Conservation (phyloP, 208 protist species). For the Trypanosoma avium region DNA sequence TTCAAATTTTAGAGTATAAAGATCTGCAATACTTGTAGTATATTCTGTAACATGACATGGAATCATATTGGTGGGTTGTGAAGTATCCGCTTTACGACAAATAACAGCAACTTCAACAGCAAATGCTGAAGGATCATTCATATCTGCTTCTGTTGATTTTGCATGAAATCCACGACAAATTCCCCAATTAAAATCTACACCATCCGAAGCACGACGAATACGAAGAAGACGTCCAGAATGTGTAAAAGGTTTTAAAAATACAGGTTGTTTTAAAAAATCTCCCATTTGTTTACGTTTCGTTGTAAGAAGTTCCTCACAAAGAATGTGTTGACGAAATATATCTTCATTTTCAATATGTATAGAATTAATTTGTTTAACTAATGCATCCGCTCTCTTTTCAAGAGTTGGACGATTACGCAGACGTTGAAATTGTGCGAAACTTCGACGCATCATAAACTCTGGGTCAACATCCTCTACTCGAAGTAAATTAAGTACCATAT, state of each 20-base stretch:
- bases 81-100: slow-evolving; percentile 65
- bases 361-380: slow-evolving; percentile 57
- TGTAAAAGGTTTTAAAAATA: slow-evolving; percentile 93
- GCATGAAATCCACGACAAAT: slow-evolving; percentile 76
- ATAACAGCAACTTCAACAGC: slow-evolving; percentile 79
- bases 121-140: slow-evolving; percentile 66
- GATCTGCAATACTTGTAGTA: slow-evolving; percentile 75
- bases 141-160: slow-evolving; percentile 47
- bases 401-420: slow-evolving; percentile 86
- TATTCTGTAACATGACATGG: slow-evolving; percentile 84
- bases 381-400: slow-evolving; percentile 57
- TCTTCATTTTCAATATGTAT: slow-evolving; percentile 77
- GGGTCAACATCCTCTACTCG: slow-evolving; percentile 98
- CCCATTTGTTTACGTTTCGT: slow-evolving; percentile 67
- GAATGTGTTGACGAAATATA: slow-evolving; percentile 85
- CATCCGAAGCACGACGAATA: slow-evolving; percentile 66
- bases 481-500: slow-evolving; percentile 99
- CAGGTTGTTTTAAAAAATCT: slow-evolving; percentile 82
- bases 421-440: slow-evolving; percentile 98
- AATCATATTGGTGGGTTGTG: slow-evolving; percentile 38
- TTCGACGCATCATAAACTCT: slow-evolving; percentile 97
- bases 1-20: slow-evolving; percentile 87
- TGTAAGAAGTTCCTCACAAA: slow-evolving; percentile 71
- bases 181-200: slow-evolving; percentile 84
- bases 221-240: slow-evolving; percentile 95